Evolutionary conservation across 2,329 filamentous ascomycete genomes (phyloP).

Genomic region (Plenodomus tracheiphilus): DNA sequence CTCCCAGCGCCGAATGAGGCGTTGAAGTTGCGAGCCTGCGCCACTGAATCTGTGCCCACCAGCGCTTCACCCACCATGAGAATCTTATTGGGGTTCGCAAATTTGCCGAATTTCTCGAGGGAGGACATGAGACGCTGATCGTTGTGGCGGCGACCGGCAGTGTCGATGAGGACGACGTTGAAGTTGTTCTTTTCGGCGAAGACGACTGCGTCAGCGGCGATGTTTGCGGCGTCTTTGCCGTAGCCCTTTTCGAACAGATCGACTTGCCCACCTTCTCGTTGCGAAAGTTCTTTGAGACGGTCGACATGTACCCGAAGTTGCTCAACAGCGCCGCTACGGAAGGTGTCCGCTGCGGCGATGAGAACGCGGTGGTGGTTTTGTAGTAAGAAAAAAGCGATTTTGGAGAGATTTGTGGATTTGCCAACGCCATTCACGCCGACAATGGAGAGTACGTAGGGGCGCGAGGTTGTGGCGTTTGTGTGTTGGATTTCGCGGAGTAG

Average conservation of each 20-base stretch:
- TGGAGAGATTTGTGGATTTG: slow-evolving; percentile 96
- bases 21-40: slow-evolving; percentile 96
- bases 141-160: slow-evolving; percentile 91
- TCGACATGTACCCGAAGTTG: slow-evolving; percentile 94
- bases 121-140: slow-evolving; percentile 95
- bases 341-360: slow-evolving; percentile 93
- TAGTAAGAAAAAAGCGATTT: slow-evolving; percentile 96
- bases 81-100: slow-evolving; percentile 96
- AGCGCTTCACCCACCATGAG: slow-evolving; percentile 95
- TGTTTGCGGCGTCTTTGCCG: slow-evolving; percentile 93
- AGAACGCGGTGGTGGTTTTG: slow-evolving; percentile 97
- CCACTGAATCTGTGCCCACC: slow-evolving; percentile 92
- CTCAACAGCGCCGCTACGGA: slow-evolving; percentile 95
- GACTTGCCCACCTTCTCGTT: slow-evolving; percentile 77
- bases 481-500: slow-evolving; percentile 86
- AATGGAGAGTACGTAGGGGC: slow-evolving; percentile 96
- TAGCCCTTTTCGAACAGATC: slow-evolving; percentile 97
- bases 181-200: slow-evolving; percentile 75
- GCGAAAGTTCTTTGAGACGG: slow-evolving; percentile 86
- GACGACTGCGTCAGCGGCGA: slow-evolving; percentile 90
- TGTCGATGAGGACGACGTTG: slow-evolving; percentile 96
- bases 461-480: slow-evolving; percentile 65
- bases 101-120: slow-evolving; percentile 95
- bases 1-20: slow-evolving; percentile 81
- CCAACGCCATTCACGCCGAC: slow-evolving; percentile 98